These are phyloP conservation scores for Rhododendron kiyosumense DNA, from an alignment of 148 eudicot species.

Conservation along the genomic window DNA sequence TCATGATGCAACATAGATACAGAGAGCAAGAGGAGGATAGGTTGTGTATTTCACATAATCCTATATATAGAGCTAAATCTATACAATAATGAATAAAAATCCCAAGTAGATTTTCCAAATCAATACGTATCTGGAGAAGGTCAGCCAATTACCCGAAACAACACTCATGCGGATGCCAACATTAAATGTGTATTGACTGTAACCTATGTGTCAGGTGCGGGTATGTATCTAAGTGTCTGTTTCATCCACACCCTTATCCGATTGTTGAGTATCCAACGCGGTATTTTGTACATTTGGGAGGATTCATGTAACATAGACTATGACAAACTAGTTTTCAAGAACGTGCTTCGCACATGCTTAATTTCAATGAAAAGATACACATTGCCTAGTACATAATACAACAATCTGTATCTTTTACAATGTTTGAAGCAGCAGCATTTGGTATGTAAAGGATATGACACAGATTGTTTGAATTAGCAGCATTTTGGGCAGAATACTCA, in stretches of 20 bases:
- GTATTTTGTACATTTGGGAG: neutral
- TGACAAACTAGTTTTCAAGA: neutral
- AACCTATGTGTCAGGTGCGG: neutral
- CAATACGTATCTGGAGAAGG: neutral
- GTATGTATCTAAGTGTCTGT: neutral
- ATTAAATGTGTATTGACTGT: neutral
- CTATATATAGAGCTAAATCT: neutral
- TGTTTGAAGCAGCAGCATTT: too few species aligned
- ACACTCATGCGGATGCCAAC: neutral
- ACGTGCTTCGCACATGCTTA: neutral
- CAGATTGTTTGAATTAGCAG: constrained; percentile 7
- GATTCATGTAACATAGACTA: neutral
- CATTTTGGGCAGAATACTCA: neutral
- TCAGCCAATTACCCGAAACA: neutral
- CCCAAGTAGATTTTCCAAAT: neutral
- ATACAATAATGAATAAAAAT: neutral
- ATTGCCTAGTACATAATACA: neutral
- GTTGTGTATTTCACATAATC: neutral
- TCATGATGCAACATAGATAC: neutral
- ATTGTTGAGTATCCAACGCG: neutral
- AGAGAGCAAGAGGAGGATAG: neutral
- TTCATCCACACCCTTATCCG: neutral
- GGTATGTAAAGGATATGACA: neutral
- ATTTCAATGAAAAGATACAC: neutral
- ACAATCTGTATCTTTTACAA: too few species aligned